These are phyloP conservation scores for Fraxinus anomala DNA, from an alignment of 257 asterid genomes.

Conservation along the genomic window DNA sequence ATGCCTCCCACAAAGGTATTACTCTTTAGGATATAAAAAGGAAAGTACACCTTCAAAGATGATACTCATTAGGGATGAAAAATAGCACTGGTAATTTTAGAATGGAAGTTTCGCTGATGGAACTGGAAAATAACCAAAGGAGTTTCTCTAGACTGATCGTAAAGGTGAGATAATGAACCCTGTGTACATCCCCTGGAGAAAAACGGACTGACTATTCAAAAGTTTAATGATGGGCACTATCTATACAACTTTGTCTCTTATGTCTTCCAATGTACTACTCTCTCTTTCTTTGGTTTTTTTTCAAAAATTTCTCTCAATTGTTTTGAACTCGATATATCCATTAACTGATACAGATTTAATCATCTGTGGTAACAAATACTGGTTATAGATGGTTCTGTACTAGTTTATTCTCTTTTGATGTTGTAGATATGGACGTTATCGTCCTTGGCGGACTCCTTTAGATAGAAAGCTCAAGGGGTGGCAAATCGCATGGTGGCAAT, in stretches of 20 bases:
- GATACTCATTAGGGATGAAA: neutral
- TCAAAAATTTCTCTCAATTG: slow-evolving; percentile 9
- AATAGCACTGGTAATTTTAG: neutral
- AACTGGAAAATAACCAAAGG: neutral
- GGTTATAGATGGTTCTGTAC: slow-evolving; percentile 18
- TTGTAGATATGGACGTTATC: slow-evolving; percentile 84
- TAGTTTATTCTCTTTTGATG: slow-evolving; percentile 27
- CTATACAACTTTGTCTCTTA: slow-evolving; percentile 3
- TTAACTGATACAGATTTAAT: slow-evolving; percentile 5
- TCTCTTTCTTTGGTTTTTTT: neutral
- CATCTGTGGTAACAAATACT: slow-evolving; percentile 19
- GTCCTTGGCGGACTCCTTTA: slow-evolving; percentile 94
- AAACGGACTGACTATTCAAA: neutral
- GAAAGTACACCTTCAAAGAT: neutral
- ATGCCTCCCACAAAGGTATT: neutral
- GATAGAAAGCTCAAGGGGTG: slow-evolving; percentile 72
- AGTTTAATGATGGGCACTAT: neutral
- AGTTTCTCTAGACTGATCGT: neutral
- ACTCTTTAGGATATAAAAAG: neutral
- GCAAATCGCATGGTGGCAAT: slow-evolving; percentile 96
- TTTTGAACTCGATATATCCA: slow-evolving; percentile 6
- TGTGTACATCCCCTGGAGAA: neutral
- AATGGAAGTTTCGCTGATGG: neutral
- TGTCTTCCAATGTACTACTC: neutral
- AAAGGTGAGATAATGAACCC: neutral